Evolutionary conservation across 495 filamentous ascomycete genomes (phyloP), one percentile per base, ranked within the genome.

Genomic region (Tuber aestivum): DNA sequence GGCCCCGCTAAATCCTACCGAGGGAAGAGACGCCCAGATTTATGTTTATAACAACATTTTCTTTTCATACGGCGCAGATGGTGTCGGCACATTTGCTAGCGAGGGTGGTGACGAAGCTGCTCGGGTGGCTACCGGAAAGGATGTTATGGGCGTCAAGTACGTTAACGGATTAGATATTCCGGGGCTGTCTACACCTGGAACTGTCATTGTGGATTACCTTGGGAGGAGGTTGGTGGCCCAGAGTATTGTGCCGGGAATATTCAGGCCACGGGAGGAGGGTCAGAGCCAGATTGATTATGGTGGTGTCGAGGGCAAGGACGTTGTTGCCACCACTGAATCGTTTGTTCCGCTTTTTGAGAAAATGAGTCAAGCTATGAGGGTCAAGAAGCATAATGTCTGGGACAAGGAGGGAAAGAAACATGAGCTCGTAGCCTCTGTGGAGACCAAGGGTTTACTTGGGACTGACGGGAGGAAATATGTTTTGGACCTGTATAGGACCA

Each of bases 11-110:
- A 99, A 99, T 85, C 96, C 96, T 14, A 98, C 95, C 1, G 96
- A 99, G 84, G 90, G 86, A 71, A 89, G 87, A 70, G 94, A 98
- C 84, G 96, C 96, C 4, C 96, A 98, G 85, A 99, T 99, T 77
- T 99, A 97, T 83, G 94, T 99, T 23, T 98, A 97, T 85, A 98
- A 98, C 86, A 98, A 98, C 85, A 92, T 99, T 75, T 99, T 99
- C 87, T 98, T 95, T 87, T 98, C 95, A 4, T 97, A 97, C 81
- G 96, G 96, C 77, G 95, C 95, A 65, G 96, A 99, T 83, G 96
- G 96, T 65, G 95, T 98, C 72, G 94, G 95, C 44, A 99, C 96
- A 44, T 99, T 99, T 85, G 93, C 93, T 41, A 92, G 90, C 40
- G 95, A 98, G 86, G 96, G 96, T 75, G 96, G 96, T 27, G 95